A percentile compares a stretch with the other conserved stretches of the same genome.
Conservation (phyloP, 176 grass and related monocot species). For the Oryza officinalis region DNA sequence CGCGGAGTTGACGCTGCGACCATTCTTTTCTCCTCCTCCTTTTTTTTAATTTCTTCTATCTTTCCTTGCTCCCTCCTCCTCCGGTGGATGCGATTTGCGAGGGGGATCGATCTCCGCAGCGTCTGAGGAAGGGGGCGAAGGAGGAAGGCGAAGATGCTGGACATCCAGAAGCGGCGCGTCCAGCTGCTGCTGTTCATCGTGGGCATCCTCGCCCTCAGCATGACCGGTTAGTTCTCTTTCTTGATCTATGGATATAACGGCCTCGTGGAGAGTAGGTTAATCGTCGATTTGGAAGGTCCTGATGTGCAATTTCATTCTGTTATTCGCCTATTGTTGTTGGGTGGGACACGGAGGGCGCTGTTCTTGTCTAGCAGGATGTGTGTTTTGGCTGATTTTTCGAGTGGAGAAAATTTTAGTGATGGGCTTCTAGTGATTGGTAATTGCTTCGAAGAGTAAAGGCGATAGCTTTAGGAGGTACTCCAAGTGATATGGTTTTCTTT, state of each 20-base stretch:
- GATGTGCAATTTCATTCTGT: neutral
- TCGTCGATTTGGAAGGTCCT: neutral
- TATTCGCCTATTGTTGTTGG: neutral
- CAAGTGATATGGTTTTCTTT: neutral
- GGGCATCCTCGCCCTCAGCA: conserved; percentile 78
- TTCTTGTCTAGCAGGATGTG: conserved; percentile 1
- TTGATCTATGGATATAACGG: neutral
- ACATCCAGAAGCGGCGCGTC: conserved; percentile 73
- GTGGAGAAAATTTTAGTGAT: neutral
- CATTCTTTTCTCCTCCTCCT: neutral
- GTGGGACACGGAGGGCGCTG: neutral
- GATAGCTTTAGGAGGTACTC: neutral
- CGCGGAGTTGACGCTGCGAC: neutral
- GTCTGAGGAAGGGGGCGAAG: neutral
- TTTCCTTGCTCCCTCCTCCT: neutral
- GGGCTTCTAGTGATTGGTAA: neutral
- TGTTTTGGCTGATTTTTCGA: neutral
- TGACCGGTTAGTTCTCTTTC: conserved; percentile 56
- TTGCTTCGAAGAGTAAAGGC: neutral
- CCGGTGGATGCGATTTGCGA: neutral
- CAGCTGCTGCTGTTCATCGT: conserved; percentile 69
- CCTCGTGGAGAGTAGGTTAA: neutral
- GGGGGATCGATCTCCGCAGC: conserved; percentile 5
- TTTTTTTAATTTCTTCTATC: neutral
- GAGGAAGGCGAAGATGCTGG: conserved; percentile 58